These are phyloP conservation scores for Bauhinia variegata DNA, from an alignment of 306 rosid genomes.

Conservation along the genomic window DNA sequence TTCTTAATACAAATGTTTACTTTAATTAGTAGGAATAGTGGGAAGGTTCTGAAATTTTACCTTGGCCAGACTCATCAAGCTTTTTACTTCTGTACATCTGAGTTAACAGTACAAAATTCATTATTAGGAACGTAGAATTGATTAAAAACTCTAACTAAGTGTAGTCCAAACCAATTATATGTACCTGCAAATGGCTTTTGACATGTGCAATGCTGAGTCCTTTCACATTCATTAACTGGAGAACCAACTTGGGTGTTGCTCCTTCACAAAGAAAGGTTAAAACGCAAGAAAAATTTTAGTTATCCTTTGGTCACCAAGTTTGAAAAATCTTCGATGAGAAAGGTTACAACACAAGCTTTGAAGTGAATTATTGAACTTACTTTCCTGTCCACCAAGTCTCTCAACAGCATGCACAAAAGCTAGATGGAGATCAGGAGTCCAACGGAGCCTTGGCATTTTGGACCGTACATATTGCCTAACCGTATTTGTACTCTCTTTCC, in stretches of 20 bases:
- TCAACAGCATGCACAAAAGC: slow-evolving; percentile 86
- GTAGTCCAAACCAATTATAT: neutral
- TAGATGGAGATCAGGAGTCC: slow-evolving; percentile 92
- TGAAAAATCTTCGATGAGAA: neutral
- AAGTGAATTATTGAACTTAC: slow-evolving; percentile 48
- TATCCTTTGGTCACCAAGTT: too few species aligned
- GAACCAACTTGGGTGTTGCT: slow-evolving; percentile 95
- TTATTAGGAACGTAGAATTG: neutral
- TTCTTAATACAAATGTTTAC: neutral
- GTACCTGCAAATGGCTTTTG: slow-evolving; percentile 93
- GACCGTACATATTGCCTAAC: slow-evolving; percentile 81
- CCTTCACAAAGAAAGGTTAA: slow-evolving; percentile 45
- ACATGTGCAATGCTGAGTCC: slow-evolving; percentile 92
- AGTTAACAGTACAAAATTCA: neutral
- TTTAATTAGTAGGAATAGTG: neutral
- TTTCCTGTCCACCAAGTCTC: slow-evolving; percentile 85
- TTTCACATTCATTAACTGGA: slow-evolving; percentile 85
- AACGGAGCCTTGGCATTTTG: slow-evolving; percentile 89
- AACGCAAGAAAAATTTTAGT: too few species aligned
- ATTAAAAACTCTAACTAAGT: neutral
- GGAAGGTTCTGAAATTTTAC: slow-evolving; percentile 40
- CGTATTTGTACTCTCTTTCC: slow-evolving; percentile 40
- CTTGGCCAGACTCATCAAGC: slow-evolving; percentile 87
- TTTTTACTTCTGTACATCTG: slow-evolving; percentile 95
- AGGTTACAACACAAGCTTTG: neutral